Base-by-base conservation (phyloP, 495 filamentous ascomycete species). In the Hyaloscypha bicolor region DNA sequence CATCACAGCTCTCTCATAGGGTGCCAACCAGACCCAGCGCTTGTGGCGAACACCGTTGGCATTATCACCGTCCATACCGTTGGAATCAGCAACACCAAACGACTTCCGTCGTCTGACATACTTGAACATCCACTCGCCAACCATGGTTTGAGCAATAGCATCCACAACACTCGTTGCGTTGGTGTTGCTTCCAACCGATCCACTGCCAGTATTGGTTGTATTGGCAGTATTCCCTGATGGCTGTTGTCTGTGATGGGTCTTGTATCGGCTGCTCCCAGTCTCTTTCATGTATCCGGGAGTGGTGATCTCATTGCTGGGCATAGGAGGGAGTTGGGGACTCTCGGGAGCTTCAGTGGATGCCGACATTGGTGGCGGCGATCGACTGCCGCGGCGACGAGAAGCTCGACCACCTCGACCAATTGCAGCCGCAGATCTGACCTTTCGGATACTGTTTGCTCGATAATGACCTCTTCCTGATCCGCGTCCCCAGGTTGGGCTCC, bases 41-140 rank as follows among this genome's bases (percentile, higher is more conserved):
- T 95, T 97, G 71, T 99, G 95, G 48, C 96, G 76, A 61, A 89
- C 88, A 74, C 82, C 83, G 60, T 72, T 72, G 69, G 87, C 88
- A 67, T 77, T 87, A 63, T 86, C 86, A 60, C 85, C 82, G 61
- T 82, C 83, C 58, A 79, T 78, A 35, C 77, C 79, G 64, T 79
- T 78, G 37, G 82, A 79, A 63, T 98, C 94, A 5, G 86, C 79
- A 53, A 96, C 88, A 42, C 91, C 91, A 77, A 99, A 98, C 2
- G 95, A 95, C 77, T 92, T 97, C 69, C 95, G 86, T 75, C 93
- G 87, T 51, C 95, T 87, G 51, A 98, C 91, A 74, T 98, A 98
- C 74, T 99, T 99, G 85, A 90, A 98, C 95, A 99, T 98, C 95
- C 95, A 99, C 73, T 98, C 95, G 37, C 95, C 95, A 55, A 98